Conservation (phyloP, 192 early-diverging fungal genomes). For the Dissophora ornata region DNA sequence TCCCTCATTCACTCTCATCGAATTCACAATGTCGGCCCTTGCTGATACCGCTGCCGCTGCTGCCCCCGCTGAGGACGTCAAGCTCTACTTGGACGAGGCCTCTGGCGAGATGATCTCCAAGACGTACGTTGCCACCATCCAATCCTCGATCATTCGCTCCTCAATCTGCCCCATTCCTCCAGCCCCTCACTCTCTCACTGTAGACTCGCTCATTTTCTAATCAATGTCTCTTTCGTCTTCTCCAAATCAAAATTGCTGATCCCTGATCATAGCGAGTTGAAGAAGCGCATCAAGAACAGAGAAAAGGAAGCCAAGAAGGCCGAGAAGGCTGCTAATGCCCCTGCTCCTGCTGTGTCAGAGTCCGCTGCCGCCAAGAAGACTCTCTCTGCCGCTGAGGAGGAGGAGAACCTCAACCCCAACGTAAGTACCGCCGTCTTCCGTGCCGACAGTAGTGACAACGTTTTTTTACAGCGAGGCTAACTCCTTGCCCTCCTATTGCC, state of each 20-base stretch:
- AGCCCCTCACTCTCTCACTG: neutral
- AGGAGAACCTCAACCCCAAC: constrained; percentile 88
- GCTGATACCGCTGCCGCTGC: constrained; percentile 24
- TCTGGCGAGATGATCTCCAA: constrained; percentile 97
- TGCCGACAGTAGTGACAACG: too few species aligned
- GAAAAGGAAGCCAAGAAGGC: constrained; percentile 89
- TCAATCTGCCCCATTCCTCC: neutral
- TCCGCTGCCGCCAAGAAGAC: constrained; percentile 55
- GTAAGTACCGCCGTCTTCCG: too few species aligned
- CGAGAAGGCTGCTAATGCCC: constrained; percentile 67
- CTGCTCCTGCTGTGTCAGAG: constrained; percentile 62
- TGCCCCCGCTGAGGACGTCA: constrained; percentile 44
- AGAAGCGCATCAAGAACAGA: constrained; percentile 89
- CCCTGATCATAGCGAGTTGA: constrained; percentile 82
- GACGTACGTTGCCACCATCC: constrained; percentile 64
- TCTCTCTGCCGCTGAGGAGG: constrained; percentile 75
- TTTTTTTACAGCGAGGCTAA: too few species aligned
- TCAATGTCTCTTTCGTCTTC: neutral
- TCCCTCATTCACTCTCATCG: neutral
- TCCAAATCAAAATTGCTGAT: too few species aligned
- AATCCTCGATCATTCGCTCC: neutral
- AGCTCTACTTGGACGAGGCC: constrained; percentile 79
- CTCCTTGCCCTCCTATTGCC: neutral
- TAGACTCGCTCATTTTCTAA: neutral
- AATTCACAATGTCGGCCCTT: too few species aligned